Base-by-base conservation (phyloP, 176 grass and related monocot genomes). In the Triticum urartu region DNA sequence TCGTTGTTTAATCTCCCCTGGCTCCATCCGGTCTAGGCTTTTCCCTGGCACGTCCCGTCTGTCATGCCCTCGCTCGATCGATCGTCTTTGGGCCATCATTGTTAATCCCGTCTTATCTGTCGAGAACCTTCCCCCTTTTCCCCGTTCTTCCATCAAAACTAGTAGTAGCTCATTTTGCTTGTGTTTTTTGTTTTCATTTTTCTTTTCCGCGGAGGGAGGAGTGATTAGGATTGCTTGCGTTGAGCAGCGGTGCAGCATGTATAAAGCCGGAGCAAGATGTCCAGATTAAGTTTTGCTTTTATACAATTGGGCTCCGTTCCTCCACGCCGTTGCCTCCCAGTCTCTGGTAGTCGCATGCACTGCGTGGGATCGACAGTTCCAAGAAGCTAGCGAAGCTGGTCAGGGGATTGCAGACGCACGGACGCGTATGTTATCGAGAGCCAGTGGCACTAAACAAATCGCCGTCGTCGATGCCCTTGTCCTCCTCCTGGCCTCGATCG, bases 21-120 rank as follows among this genome's bases (percentile, higher is more conserved):
- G 43, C 35, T 88, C 64, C 80, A 70, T 83, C 63, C n/a, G 73
- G 80, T 83, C 86, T 69, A 47, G 48, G 35, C 86, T 48, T 71
- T 70, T 70, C 25, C 38, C 65, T 9, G 45, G 52, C 84, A 72
- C 75, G 76, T 25, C 84, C 6, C 4, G 17, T 47, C 84, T 62
- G 76, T 35, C 76, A 62, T 86, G 76, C 34, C 65, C 15, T 14
- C 43, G 43, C 15, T 14, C 11, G 43, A 47, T 47, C 43, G 43
- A n/a, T 45, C 43, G 60, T 28, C 71, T 65, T 80, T 48, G 45
- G 22, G 56, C 67, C 30, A 5, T 86, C 33, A 56, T 78, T 21
- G 26, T 79, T 58, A 56, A 18, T 63, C 59, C 17, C 68, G 10
- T 84, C 70, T 77, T 33, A 22, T 50, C 7, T 40, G 26, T 75